Conservation (phyloP, 306 rosid genomes). For the Ormosia emarginata region DNA sequence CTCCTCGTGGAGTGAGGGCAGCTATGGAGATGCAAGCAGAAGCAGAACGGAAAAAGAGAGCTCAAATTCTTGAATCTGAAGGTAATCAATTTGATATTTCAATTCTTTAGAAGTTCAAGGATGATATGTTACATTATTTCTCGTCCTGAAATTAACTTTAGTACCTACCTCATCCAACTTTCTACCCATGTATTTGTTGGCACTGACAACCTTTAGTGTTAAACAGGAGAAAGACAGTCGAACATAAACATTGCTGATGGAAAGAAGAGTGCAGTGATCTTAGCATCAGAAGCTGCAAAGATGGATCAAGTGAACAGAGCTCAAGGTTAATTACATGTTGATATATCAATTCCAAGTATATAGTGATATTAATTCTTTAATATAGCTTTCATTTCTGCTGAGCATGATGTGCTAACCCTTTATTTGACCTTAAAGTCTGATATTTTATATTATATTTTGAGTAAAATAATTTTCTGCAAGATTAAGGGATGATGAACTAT, state of each 20-base stretch:
- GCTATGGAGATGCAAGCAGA: conserved; percentile 99
- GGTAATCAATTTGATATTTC: conserved; percentile 42
- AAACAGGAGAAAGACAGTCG: conserved; percentile 91
- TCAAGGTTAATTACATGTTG: conserved; percentile 39
- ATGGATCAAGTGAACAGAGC: conserved; percentile 89
- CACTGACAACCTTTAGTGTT: conserved; percentile 24
- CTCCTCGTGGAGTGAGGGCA: conserved; percentile 93
- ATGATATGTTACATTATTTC: conserved; percentile 1
- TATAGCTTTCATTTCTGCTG: conserved; percentile 4
- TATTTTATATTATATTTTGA: not conserved
- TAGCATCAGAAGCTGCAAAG: conserved; percentile 89
- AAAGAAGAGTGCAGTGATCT: conserved; percentile 78
- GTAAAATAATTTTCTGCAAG: not conserved
- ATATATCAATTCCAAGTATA: conserved; percentile 8
- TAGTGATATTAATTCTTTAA: not conserved
- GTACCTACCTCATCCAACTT: not conserved
- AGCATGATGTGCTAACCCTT: conserved; percentile 12
- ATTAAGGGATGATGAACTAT: conserved; percentile 5
- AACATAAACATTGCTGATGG: conserved; percentile 91
- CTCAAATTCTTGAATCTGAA: conserved; percentile 96
- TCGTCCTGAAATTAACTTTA: conserved; percentile 19
- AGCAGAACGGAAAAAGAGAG: conserved; percentile 96
- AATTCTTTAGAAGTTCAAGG: not conserved
- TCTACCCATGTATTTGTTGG: conserved; percentile 13
- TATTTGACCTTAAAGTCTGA: not conserved